Percentiles rank a stretch among this genome's conserved stretches.
phyloP scores from a whole-genome alignment of 2,329 filamentous ascomycete genomes.

The Fusarium stilboides region DNA sequence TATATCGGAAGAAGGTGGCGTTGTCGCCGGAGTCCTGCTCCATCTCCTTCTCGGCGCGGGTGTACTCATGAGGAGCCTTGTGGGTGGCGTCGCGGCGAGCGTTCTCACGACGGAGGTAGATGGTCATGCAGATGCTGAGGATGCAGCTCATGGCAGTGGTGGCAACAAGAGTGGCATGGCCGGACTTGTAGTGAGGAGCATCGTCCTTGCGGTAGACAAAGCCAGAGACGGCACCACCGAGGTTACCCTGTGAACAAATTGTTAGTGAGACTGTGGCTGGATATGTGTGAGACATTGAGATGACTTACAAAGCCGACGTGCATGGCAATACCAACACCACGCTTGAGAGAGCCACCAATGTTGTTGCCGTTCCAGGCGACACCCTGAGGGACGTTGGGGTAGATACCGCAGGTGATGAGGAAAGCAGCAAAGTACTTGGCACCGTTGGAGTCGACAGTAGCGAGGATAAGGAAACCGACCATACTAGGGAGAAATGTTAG shows the following conservation, averaged over 20 bases:
- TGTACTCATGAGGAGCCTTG: slow-evolving; percentile 66
- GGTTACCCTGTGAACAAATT: slow-evolving; percentile 53
- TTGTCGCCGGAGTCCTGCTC: slow-evolving; percentile 71
- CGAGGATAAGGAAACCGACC: slow-evolving; percentile 54
- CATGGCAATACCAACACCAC: slow-evolving; percentile 70
- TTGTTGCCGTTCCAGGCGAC: slow-evolving; percentile 74
- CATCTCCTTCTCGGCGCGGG: slow-evolving; percentile 65
- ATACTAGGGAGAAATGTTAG: slow-evolving; percentile 49
- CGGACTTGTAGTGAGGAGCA: slow-evolving; percentile 69
- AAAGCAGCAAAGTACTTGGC: slow-evolving; percentile 66
- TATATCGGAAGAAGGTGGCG: slow-evolving; percentile 70
- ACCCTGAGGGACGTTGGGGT: slow-evolving; percentile 69
- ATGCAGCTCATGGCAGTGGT: slow-evolving; percentile 68
- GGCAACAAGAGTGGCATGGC: slow-evolving; percentile 71
- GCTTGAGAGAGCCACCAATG: slow-evolving; percentile 69
- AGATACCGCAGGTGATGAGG: slow-evolving; percentile 58
- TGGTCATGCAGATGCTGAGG: slow-evolving; percentile 69
- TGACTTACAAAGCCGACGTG: slow-evolving; percentile 62
- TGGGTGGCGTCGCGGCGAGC: slow-evolving; percentile 64
- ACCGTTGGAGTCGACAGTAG: slow-evolving; percentile 53
- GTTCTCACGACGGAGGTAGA: slow-evolving; percentile 71
- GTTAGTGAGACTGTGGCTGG: slow-evolving; percentile 36
- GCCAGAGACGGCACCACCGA: slow-evolving; percentile 55
- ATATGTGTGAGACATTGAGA: slow-evolving; percentile 2
- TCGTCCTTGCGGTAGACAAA: slow-evolving; percentile 58